Evolutionary conservation across 371 early-diverging fungal species (phyloP), one percentile per base, ranked within the genome.

Genomic region (Sporodiniella umbellata): DNA sequence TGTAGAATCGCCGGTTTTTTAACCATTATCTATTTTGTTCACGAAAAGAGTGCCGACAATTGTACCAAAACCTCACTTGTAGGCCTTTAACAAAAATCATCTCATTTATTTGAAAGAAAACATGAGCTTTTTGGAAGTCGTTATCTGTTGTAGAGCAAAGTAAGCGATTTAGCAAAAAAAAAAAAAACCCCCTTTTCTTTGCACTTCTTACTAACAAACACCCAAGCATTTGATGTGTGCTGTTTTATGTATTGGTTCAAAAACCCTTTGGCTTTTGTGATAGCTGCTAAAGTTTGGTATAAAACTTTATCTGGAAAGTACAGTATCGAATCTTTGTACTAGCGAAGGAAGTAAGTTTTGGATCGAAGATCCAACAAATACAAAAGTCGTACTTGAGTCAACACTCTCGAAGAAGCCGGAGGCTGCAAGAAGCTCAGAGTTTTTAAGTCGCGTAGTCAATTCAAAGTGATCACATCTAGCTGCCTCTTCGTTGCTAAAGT

Each of bases 201-300:
- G 25, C 33, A 43, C 33, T 43, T 43, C 25, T 22, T 24, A 33
- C 43, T 51, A 8, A 43, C 33, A 8, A 51, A 51, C 51, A 51
- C 43, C 51, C 51, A 51, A 33, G 23, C 33, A 21, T 43, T 43
- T 21, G 33, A 23, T 33, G 51, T 33, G 33, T 51, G 51, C 15
- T 31, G 1, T 24, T 51, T 51, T 10, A 51, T 33, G 25, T 33
- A 51, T 25, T 51, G 51, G 33, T 51, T 51, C 12, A 51, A 14
- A 33, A 51, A 25, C 24, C 51, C 22, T 43, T 23, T 14, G n/a
- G 12, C 43, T 22, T 33, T 43, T 33, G 44, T 23, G 12, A 42
- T 1, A 15, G 43, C 8, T 4, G 12, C 43, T 24, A 33, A 21
- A 33, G 42, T 33, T 21, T 33, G 35, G 44, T 6, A 42, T 11